Evolutionary conservation across 1,139 yeast species (phyloP).

Genomic region (Yamadazyma aaseri): DNA sequence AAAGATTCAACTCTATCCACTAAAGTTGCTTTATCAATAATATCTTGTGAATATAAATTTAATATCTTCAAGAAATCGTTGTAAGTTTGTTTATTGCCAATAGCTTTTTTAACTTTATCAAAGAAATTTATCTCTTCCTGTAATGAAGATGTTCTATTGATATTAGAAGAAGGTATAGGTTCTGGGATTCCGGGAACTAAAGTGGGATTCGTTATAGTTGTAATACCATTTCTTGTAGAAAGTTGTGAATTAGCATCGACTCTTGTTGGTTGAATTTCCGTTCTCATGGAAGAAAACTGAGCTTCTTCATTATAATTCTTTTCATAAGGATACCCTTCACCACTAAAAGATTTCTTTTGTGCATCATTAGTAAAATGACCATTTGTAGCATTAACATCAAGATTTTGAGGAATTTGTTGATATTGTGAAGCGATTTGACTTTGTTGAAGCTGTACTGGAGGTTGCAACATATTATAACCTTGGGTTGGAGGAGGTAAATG

Average conservation of each 20-base stretch:
- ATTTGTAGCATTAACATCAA: constrained; percentile 16
- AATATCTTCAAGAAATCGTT: constrained; percentile 87
- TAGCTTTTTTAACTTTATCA: constrained; percentile 86
- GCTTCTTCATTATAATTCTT: constrained; percentile 42
- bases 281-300: constrained; percentile 53
- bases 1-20: constrained; percentile 85
- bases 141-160: constrained; percentile 53
- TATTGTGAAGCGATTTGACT: constrained; percentile 8
- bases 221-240: constrained; percentile 20
- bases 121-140: constrained; percentile 87
- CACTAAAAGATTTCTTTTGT: constrained; percentile 28
- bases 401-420: constrained; percentile 15
- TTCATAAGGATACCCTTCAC: constrained; percentile 33
- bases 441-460: constrained; percentile 12
- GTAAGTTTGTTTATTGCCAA: constrained; percentile 87
- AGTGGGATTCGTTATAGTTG: constrained; percentile 51
- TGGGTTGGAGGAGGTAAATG: constrained; percentile 9
- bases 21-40: constrained; percentile 77
- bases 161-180: constrained; percentile 68
- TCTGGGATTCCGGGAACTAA: constrained; percentile 85
- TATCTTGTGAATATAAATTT: constrained; percentile 84
- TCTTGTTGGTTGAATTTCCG: constrained; percentile 31
- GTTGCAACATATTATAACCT: constrained; percentile 5
- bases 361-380: constrained; percentile 16
- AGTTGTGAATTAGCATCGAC: constrained; percentile 21